These are phyloP conservation scores for Fraxinus pennsylvanica DNA, from an alignment of 257 asterid genomes.

Conservation along the genomic window DNA sequence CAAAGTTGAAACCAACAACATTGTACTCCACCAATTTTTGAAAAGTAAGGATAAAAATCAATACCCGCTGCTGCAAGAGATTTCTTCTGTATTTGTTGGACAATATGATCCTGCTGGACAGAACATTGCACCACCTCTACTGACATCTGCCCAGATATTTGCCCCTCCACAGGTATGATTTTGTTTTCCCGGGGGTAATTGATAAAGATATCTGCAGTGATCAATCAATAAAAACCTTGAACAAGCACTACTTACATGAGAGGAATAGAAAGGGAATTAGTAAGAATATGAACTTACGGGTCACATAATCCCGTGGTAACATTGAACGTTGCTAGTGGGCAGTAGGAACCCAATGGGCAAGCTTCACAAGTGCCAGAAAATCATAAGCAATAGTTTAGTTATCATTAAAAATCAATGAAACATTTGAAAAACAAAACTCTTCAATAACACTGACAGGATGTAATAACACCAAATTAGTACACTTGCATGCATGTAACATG, in stretches of 20 bases:
- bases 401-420: slow-evolving; percentile 16
- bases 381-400: slow-evolving; percentile 2
- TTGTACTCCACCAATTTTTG: background rate
- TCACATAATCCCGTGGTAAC: slow-evolving; percentile 67
- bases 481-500: background rate
- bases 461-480: background rate
- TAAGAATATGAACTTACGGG: slow-evolving; percentile 63
- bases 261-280: slow-evolving; percentile 7
- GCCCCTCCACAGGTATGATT: slow-evolving; percentile 94
- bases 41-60: slow-evolving; percentile 18
- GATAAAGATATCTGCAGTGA: slow-evolving; percentile 68
- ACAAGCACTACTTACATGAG: slow-evolving; percentile 2
- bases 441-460: background rate
- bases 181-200: slow-evolving; percentile 55
- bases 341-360: slow-evolving; percentile 88
- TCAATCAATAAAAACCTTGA: slow-evolving; percentile 13
- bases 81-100: slow-evolving; percentile 63
- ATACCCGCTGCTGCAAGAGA: slow-evolving; percentile 75
- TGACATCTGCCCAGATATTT: slow-evolving; percentile 81
- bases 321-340: slow-evolving; percentile 74
- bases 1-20: background rate
- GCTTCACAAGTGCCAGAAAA: slow-evolving; percentile 47
- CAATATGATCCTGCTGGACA: slow-evolving; percentile 93
- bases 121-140: slow-evolving; percentile 66
- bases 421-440: background rate